Evolutionary conservation across 768 basidiomycete genomes (phyloP).

Genomic region (Glaciozyma antarctica): DNA sequence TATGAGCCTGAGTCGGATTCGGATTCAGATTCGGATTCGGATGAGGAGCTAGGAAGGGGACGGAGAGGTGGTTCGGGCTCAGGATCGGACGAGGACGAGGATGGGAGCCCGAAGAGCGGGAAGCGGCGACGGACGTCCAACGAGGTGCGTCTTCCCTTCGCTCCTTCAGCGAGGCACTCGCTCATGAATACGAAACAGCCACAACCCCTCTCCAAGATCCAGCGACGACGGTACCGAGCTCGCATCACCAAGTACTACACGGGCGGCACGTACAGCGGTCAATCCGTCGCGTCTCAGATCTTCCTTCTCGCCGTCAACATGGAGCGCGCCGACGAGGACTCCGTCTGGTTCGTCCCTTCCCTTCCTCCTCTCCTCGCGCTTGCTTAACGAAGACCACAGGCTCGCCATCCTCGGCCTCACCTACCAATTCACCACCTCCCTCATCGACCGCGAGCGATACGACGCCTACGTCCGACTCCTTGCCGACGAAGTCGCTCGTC

Average conservation of each 20-base stretch:
- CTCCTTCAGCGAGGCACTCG: background rate
- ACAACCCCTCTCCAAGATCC: slow-evolving; percentile 57
- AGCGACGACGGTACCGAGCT: slow-evolving; percentile 55
- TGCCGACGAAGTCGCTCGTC: slow-evolving; percentile 81
- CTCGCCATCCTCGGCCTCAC: slow-evolving; percentile 87
- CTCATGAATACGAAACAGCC: slow-evolving; percentile 38
- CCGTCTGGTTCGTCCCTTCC: slow-evolving; percentile 60
- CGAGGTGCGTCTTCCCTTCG: background rate
- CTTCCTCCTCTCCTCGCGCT: background rate
- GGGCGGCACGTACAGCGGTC: slow-evolving; percentile 75
- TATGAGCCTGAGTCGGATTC: slow-evolving; percentile 67
- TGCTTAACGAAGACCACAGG: slow-evolving; percentile 44
- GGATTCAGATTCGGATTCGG: slow-evolving; percentile 37
- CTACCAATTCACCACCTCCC: slow-evolving; percentile 76
- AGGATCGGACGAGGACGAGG: slow-evolving; percentile 46
- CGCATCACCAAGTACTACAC: slow-evolving; percentile 72
- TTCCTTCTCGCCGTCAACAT: slow-evolving; percentile 84
- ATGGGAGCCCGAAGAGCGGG: slow-evolving; percentile 15
- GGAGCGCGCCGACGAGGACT: slow-evolving; percentile 84
- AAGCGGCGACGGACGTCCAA: slow-evolving; percentile 9
- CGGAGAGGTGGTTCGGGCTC: slow-evolving; percentile 42
- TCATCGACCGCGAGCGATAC: slow-evolving; percentile 77
- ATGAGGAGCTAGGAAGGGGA: slow-evolving; percentile 39
- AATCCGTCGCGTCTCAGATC: slow-evolving; percentile 77
- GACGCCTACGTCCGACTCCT: slow-evolving; percentile 71